Base-by-base conservation (phyloP, 2,329 filamentous ascomycete genomes). In the Pseudogymnoascus sp. region DNA sequence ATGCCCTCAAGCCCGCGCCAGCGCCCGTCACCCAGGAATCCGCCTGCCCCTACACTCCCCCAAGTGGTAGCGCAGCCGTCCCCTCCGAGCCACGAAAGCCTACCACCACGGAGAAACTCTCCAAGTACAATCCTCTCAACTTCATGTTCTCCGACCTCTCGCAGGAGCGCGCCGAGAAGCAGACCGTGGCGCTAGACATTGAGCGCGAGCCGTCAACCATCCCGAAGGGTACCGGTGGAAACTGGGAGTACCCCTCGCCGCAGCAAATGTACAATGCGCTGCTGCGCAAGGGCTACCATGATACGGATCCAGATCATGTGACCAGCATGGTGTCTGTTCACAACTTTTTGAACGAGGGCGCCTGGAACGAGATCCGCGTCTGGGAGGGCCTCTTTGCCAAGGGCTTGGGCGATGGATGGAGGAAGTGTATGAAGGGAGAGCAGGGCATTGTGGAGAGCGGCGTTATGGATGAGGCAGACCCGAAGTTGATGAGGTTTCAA, bases 191-290 rank as follows among this genome's bases (percentile, higher is more conserved):
- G 23, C 84, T 99, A 0, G 90, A 93, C 0, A 89, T 93, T 1
- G 83, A 86, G 5, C 89, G 95, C 69, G 92, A 97, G 75, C 78
- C 83, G 31, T 96, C 91, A 0, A 92, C 93, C 0, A 99, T 99
- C 69, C 95, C 95, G n/a, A 89, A 89, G 69, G 91, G 90, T 71
- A 86, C 89, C 65, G 83, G 85, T 59, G 85, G 86, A 57, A 96
- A 90, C 71, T 99, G 95, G 95, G 95, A 97, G 76, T 99, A 99
- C 74, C 95, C 95, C 0, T 97, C 92, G 0, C 93, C 95, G 0
- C 95, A 99, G 78, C 95, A 99, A 77, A 99, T 99, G 95, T 99
- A 97, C 81, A 97, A 99, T 73, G 95, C 95, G 6, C 88, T 99
- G 77, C 79, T 97, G 66, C 88, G 95, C 67, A 99, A 99, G 77